Evolutionary conservation across 495 filamentous ascomycete genomes (phyloP).

Genomic region (Neurospora hispaniola): DNA sequence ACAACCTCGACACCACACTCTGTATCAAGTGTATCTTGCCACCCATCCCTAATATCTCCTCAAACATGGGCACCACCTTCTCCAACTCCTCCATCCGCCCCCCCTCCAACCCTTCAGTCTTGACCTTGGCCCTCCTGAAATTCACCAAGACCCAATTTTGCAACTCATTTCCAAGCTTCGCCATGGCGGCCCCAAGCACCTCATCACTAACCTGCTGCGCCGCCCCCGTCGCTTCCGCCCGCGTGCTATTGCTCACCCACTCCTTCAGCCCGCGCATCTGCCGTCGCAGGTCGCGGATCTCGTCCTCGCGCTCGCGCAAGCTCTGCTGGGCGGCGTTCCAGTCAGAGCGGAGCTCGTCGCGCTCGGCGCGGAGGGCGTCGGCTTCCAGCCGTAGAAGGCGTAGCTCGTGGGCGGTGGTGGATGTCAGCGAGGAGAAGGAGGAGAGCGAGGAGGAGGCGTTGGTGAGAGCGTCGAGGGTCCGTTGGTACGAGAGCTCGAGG

Average conservation of each 20-base stretch:
- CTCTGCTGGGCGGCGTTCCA: conserved; percentile 28
- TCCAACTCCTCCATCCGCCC: conserved; percentile 27
- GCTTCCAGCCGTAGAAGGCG: conserved; percentile 31
- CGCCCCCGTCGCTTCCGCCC: conserved; percentile 21
- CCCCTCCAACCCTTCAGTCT: conserved; percentile 27
- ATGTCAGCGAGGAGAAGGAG: not conserved
- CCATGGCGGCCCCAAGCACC: conserved; percentile 37
- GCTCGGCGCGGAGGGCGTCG: conserved; percentile 25
- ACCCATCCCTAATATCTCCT: conserved; percentile 28
- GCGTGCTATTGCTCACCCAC: conserved; percentile 42
- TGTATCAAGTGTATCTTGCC: conserved; percentile 44
- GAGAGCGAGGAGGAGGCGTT: not conserved
- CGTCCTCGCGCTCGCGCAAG: conserved; percentile 29
- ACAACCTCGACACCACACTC: conserved; percentile 37
- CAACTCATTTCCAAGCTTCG: conserved; percentile 40
- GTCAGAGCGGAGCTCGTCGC: conserved; percentile 30
- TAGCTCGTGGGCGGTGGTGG: conserved; percentile 23
- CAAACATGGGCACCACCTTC: conserved; percentile 39
- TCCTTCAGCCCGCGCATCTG: conserved; percentile 45
- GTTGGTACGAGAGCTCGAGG: conserved; percentile 24
- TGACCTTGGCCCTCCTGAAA: conserved; percentile 42
- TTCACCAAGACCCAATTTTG: conserved; percentile 49
- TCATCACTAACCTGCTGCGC: conserved; percentile 43
- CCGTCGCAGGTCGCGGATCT: conserved; percentile 30
- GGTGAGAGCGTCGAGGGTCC: conserved; percentile 34